Percentiles rank a stretch among this genome's conserved stretches.
These are phyloP conservation scores for Monosporozyma aerobia DNA, from an alignment of 805 yeast species.

Conservation along the genomic window DNA sequence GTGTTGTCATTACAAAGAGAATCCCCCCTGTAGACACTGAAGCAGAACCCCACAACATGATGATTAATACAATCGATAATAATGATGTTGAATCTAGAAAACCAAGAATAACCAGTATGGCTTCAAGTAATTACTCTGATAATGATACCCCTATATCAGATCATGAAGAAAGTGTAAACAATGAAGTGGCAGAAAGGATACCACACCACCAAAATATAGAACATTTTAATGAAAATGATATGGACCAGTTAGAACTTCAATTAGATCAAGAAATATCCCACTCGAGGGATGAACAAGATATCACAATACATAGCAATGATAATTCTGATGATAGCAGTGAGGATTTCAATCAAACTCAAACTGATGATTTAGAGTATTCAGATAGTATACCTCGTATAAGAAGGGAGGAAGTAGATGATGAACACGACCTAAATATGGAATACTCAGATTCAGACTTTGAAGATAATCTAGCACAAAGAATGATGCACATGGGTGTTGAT, in stretches of 20 bases:
- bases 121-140: slow-evolving; percentile 11
- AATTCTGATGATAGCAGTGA: neutral
- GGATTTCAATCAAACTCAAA: neutral
- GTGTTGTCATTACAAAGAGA: slow-evolving; percentile 21
- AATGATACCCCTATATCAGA: neutral
- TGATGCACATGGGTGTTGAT: slow-evolving; percentile 15
- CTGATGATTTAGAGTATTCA: neutral
- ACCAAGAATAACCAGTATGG: slow-evolving; percentile 8
- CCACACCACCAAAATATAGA: neutral
- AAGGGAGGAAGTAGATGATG: neutral
- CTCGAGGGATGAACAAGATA: neutral
- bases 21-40: neutral
- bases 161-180: neutral
- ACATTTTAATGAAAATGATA: neutral
- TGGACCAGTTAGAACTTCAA: neutral
- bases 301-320: neutral
- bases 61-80: neutral
- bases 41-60: neutral
- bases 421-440: slow-evolving; percentile 10
- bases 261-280: neutral
- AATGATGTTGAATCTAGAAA: neutral
- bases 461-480: slow-evolving; percentile 26
- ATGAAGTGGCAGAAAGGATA: neutral
- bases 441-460: slow-evolving; percentile 32
- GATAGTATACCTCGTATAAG: neutral